phyloP scores from a whole-genome alignment of 2,329 filamentous ascomycete genomes.

The Biscogniauxia sp. region DNA sequence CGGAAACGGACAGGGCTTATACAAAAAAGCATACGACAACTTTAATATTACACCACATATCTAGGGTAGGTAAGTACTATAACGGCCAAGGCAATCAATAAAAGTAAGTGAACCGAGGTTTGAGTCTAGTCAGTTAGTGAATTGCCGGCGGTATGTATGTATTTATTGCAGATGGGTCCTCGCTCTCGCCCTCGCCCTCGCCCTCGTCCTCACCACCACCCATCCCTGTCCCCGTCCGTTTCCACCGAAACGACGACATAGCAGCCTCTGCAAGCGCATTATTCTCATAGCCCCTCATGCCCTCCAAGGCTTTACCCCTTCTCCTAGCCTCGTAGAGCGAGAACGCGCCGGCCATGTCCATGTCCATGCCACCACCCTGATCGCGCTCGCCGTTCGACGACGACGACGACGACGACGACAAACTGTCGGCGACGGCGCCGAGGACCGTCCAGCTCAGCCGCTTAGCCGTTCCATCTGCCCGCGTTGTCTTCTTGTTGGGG shows the following conservation, averaged over 20 bases:
- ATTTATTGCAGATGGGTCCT: too few species aligned
- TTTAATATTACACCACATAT: too few species aligned
- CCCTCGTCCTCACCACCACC: neutral
- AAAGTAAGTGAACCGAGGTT: too few species aligned
- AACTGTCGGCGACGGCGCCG: constrained; percentile 31
- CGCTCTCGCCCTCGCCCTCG: too few species aligned
- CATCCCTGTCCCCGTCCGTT: neutral
- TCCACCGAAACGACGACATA: constrained; percentile 1
- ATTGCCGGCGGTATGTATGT: too few species aligned
- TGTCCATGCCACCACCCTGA: constrained; percentile 20
- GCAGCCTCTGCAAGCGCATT: constrained; percentile 15
- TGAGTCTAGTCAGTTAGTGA: too few species aligned
- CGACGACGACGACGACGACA: constrained; percentile 16
- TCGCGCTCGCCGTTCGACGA: constrained; percentile 20
- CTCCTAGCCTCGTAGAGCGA: constrained; percentile 21
- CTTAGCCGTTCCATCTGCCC: constrained; percentile 20
- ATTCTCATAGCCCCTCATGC: constrained; percentile 19
- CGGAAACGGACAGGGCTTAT: too few species aligned
- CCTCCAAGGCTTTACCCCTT: constrained; percentile 16
- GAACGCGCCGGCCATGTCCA: constrained; percentile 32
- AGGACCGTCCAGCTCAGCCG: constrained; percentile 42
- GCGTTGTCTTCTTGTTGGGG: neutral
- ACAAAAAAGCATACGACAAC: too few species aligned
- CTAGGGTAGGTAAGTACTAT: too few species aligned
- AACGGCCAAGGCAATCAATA: too few species aligned